Percentiles rank a stretch among this genome's conserved stretches.
These are phyloP conservation scores for Ophiostoma himal-ulmi DNA, from an alignment of 2,329 filamentous ascomycete genomes.

Conservation along the genomic window DNA sequence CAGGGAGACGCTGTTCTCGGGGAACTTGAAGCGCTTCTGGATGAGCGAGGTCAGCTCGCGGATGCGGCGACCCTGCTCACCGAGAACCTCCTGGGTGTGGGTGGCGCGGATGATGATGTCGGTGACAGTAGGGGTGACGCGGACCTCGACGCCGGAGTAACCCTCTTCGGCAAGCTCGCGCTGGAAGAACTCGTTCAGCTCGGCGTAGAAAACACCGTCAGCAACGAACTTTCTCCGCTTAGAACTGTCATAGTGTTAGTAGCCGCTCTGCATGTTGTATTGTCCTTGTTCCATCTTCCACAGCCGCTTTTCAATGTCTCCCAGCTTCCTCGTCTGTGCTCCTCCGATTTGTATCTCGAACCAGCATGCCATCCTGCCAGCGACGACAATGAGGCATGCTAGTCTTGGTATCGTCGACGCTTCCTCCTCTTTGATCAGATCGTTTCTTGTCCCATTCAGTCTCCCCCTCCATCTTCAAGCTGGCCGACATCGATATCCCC, in stretches of 20 bases:
- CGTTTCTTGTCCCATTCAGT: background rate
- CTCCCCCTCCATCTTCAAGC: background rate
- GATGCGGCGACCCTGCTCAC: slow-evolving; percentile 99
- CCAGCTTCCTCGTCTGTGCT: background rate
- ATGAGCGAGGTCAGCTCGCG: slow-evolving; percentile 99
- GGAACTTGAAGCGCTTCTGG: slow-evolving; percentile 99
- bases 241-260: slow-evolving; percentile 50
- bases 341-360: background rate
- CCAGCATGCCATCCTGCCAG: background rate
- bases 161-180: slow-evolving; percentile 99
- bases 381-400: background rate
- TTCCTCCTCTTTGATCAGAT: slow-evolving; percentile 6
- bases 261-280: background rate
- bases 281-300: background rate
- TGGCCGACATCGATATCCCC: background rate
- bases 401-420: background rate
- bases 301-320: background rate
- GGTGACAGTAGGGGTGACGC: slow-evolving; percentile 98
- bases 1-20: slow-evolving; percentile 99
- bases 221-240: slow-evolving; percentile 93
- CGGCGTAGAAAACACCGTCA: slow-evolving; percentile 99
- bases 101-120: slow-evolving; percentile 99
- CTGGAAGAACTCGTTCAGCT: slow-evolving; percentile 99
- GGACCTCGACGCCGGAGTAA: slow-evolving; percentile 99
- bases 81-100: slow-evolving; percentile 99